Percentiles rank a stretch among this genome's conserved stretches.
Conservation (phyloP, 345 rosid species). For the Eucalyptus cladocalyx region DNA sequence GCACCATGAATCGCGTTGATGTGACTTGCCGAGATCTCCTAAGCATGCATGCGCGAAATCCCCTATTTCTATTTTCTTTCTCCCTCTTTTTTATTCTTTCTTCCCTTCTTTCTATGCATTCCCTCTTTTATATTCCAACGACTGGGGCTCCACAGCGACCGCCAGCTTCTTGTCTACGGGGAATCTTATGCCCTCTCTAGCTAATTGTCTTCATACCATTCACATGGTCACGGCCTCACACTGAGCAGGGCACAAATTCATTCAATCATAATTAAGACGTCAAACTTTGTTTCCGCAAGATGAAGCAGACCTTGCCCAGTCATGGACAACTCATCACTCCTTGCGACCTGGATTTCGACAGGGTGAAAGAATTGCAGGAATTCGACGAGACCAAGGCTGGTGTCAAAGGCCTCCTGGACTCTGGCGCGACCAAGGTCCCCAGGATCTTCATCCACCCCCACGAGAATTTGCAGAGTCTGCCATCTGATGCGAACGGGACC, state of each 20-base stretch:
- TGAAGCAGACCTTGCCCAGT: not conserved
- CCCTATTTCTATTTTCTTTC: too few relatives aligned
- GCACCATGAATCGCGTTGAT: not conserved
- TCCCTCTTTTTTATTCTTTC: not conserved
- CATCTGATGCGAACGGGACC: not conserved
- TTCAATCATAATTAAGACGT: not conserved
- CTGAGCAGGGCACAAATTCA: not conserved
- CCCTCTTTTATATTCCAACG: not conserved
- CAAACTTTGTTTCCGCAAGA: not conserved
- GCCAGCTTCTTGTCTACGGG: not conserved
- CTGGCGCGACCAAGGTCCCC: not conserved
- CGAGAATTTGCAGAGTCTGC: not conserved
- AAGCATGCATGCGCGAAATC: not conserved
- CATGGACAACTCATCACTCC: not conserved
- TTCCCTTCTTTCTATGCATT: not conserved
- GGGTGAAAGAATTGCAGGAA: not conserved
- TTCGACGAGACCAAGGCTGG: not conserved
- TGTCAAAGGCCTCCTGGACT: not conserved
- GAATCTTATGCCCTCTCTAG: not conserved
- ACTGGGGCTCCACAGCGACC: not conserved
- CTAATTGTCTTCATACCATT: not conserved
- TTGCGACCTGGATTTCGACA: not conserved
- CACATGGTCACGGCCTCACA: not conserved
- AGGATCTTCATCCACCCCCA: not conserved
- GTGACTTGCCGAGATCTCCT: not conserved